phyloP scores from a whole-genome alignment of 805 yeast genomes.

The Wickerhamiella brachini region DNA sequence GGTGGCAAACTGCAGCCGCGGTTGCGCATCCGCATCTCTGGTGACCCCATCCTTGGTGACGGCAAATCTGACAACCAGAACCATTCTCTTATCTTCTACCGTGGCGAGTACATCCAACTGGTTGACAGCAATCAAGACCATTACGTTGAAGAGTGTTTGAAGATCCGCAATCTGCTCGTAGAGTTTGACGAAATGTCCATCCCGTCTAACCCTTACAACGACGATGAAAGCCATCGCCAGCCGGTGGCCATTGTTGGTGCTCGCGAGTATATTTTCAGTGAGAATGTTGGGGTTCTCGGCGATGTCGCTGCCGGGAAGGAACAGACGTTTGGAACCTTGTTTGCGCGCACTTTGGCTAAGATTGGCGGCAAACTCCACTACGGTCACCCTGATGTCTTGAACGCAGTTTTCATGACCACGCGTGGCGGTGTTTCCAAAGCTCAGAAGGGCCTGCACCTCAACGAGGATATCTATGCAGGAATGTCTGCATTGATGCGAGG shows the following conservation, averaged over 20 bases:
- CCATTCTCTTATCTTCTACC: conserved; percentile 55
- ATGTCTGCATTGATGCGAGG: conserved; percentile 68
- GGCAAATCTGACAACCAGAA: conserved; percentile 80
- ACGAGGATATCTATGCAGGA: conserved; percentile 80
- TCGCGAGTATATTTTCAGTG: conserved; percentile 71
- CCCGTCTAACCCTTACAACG: conserved; percentile 12
- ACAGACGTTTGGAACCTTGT: conserved; percentile 75
- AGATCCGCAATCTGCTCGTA: conserved; percentile 57
- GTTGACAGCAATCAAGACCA: conserved; percentile 79
- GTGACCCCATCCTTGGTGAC: conserved; percentile 73
- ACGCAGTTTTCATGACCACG: conserved; percentile 63
- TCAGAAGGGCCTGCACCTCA: conserved; percentile 67
- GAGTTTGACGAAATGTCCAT: conserved; percentile 50
- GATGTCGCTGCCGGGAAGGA: conserved; percentile 84
- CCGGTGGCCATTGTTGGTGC: conserved; percentile 81
- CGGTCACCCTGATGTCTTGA: conserved; percentile 78
- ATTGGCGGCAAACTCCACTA: conserved; percentile 75
- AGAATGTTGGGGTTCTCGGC: conserved; percentile 67
- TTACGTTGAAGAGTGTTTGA: conserved; percentile 68
- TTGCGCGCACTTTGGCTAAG: conserved; percentile 69
- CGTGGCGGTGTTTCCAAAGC: conserved; percentile 83
- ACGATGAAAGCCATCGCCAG: conserved; percentile 27
- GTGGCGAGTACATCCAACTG: conserved; percentile 71
- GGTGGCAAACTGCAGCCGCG: conserved; percentile 48
- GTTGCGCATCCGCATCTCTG: conserved; percentile 52